A percentile compares a stretch with the other conserved stretches of the same genome.
Conservation (phyloP, 2,329 filamentous ascomycete species). For the Cercospora zeae-maydis region DNA sequence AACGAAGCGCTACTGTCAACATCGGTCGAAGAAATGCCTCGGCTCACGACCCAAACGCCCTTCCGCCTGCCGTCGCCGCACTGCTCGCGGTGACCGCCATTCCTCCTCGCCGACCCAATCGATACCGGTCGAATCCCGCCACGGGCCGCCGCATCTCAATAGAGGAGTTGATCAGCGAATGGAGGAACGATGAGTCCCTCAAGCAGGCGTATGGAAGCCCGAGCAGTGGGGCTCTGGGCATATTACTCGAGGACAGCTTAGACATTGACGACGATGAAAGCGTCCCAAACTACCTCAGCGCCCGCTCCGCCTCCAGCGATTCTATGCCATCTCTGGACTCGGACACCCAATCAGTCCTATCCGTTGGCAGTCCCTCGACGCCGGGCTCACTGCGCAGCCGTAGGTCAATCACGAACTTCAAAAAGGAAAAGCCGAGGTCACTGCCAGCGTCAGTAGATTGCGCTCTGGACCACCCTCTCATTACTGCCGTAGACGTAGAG, state of each 20-base stretch:
- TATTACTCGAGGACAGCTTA: constrained; percentile 55
- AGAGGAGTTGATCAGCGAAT: constrained; percentile 55
- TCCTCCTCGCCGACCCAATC: constrained; percentile 46
- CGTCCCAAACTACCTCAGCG: constrained; percentile 42
- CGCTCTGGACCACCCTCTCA: constrained; percentile 55
- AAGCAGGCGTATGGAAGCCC: constrained; percentile 30
- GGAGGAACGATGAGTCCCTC: constrained; percentile 46
- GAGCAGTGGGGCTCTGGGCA: constrained; percentile 44
- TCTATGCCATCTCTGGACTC: constrained; percentile 54
- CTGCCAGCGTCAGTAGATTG: constrained; percentile 53
- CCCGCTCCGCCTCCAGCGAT: constrained; percentile 55
- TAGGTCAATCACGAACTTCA: constrained; percentile 38
- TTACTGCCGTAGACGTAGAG: constrained; percentile 38
- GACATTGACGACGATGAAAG: constrained; percentile 40
- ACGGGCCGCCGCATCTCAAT: constrained; percentile 49
- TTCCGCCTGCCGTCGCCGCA: constrained; percentile 56
- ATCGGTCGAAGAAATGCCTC: constrained; percentile 26
- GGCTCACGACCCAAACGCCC: constrained; percentile 42
- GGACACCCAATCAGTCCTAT: constrained; percentile 48
- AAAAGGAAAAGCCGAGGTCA: constrained; percentile 49
- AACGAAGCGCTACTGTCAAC: constrained; percentile 20
- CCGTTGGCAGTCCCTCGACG: constrained; percentile 43
- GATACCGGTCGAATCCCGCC: constrained; percentile 41
- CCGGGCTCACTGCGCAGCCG: constrained; percentile 38
- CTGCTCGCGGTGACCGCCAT: constrained; percentile 59